Base-by-base conservation (phyloP, 106 monocot genomes). In the Acorus calamus region DNA sequence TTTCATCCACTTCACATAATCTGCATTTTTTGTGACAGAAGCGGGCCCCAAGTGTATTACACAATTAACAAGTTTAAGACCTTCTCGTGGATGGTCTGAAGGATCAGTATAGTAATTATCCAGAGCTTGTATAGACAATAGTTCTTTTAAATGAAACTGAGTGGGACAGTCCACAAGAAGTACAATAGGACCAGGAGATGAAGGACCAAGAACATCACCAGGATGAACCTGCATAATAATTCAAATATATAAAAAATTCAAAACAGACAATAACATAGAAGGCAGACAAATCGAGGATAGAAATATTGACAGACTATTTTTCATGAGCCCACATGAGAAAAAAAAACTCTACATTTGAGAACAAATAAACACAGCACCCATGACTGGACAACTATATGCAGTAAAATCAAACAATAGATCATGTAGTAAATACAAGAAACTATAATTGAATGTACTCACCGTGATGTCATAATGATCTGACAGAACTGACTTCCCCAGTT, bases 111-210 rank as follows among this genome's bases (percentile, higher is more conserved):
- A 85, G 54, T 92, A 98, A 66, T 77, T 75, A 50, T 69, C 57
- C 42, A 98, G 82, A 69, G 88, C 77, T 64, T 83, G 72, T 58
- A 81, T 14, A 60, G 78, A 78, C 52, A 88, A 73, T 8, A 98
- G 66, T 46, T 81, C 78, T 49, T 42, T 49, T 60, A 83, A 81
- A 83, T 98, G 88, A 57, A 53, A 66, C 54, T 48, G 4, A 12
- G 92, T 88, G 57, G 98, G 98, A 53, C 98, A 98, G 50, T 98
- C 98, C 42, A 98, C 88, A 68, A 98, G 60, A 64, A 98, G 83
- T 47, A 98, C 76, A 66, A 88, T 78, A 7, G 98, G 98, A 7
- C 92, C 98, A 73, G 85, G 85, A 44, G 74, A 48, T 54, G 98
- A 86, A 69, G 88, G 92, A 63, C 81, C 92, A 74, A 98, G 85